phyloP scores from a whole-genome alignment of 371 early-diverging fungal species.

The Catenaria anguillulae region DNA sequence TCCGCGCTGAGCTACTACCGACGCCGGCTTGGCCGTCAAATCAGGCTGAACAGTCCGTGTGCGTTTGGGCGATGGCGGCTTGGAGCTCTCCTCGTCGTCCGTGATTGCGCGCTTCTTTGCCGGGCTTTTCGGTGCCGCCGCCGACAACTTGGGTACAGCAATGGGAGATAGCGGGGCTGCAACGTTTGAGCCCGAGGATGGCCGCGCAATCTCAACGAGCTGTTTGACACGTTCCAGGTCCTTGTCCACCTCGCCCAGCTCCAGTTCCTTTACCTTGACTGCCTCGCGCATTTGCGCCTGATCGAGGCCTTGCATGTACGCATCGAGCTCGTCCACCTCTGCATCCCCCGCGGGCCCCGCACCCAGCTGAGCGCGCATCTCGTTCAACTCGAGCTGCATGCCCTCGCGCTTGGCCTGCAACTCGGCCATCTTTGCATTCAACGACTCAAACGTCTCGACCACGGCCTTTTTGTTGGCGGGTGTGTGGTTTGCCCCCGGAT shows the following conservation, averaged over 20 bases:
- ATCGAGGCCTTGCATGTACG: constrained; percentile 15
- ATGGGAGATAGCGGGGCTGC: too few relatives aligned
- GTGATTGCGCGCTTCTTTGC: too few relatives aligned
- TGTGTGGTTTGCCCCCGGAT: neutral
- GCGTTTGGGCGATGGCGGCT: too few relatives aligned
- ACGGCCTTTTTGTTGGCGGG: neutral
- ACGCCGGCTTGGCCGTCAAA: too few relatives aligned
- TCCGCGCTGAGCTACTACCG: too few relatives aligned
- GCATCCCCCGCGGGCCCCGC: neutral
- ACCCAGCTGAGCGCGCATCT: neutral
- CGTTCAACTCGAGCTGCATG: constrained; percentile 1
- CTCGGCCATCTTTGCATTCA: constrained; percentile 10
- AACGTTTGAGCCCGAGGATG: too few relatives aligned
- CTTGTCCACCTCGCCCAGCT: constrained; percentile 8
- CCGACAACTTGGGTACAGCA: too few relatives aligned
- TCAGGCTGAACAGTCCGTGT: too few relatives aligned
- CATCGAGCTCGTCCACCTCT: constrained; percentile 17
- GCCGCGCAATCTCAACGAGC: constrained; percentile 14
- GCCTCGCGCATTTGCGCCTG: constrained; percentile 8
- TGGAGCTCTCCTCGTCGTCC: too few relatives aligned
- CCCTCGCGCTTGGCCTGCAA: neutral
- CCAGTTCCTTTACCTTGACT: neutral
- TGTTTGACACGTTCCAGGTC: constrained; percentile 11
- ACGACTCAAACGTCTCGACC: constrained; percentile 18
- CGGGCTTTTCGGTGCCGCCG: too few relatives aligned